Base-by-base conservation (phyloP, 2,329 filamentous ascomycete genomes). In the Nemania sp. region DNA sequence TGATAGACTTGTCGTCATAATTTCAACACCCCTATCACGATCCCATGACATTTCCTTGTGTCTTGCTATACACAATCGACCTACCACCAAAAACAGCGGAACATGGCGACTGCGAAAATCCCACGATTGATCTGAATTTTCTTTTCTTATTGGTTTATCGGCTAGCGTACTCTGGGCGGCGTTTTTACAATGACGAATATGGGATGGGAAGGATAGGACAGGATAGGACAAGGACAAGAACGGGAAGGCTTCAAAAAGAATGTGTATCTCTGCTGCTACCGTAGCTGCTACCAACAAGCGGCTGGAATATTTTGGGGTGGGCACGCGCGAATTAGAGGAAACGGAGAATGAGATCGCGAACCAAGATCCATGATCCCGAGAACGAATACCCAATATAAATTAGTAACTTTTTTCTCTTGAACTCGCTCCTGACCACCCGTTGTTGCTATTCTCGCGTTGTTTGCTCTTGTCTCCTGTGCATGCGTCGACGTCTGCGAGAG, bases 401-500 rank as follows among this genome's bases (percentile, higher is more conserved):
- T 57, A 57, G 42, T 25, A 57, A 29, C 15, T 9, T 15, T 46
- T 39, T 11, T 11, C 15, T n/a, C 10, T 4, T n/a, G 5, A 39
- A 13, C 35, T 35, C 34, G 34, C 34, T 32, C 49, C 39, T 32
- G 20, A 29, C 18, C 47, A 11, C 18, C 25, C 34, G 13, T 7
- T 46, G 29, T 32, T 37, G 35, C 47, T 57, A 42, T 18, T 34
- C 39, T 61, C n/a, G 49, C 18, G 25, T 51, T n/a, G 17, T 48
- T 62, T 13, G 50, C 18, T 18, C 43, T 57, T 46, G 25, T 39
- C n/a, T n/a, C 25, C 53, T 47, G 50, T 60, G 57, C 57, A 57
- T 68, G 62, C 63, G 34, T 66, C 59, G 48, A 58, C 55, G 42
- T 62, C 51, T 59, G 56, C 52, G 49, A 48, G 56, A 53, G n/a